These are phyloP conservation scores for Pilaira anomala DNA, from an alignment of 192 early-diverging fungal species.

Conservation along the genomic window DNA sequence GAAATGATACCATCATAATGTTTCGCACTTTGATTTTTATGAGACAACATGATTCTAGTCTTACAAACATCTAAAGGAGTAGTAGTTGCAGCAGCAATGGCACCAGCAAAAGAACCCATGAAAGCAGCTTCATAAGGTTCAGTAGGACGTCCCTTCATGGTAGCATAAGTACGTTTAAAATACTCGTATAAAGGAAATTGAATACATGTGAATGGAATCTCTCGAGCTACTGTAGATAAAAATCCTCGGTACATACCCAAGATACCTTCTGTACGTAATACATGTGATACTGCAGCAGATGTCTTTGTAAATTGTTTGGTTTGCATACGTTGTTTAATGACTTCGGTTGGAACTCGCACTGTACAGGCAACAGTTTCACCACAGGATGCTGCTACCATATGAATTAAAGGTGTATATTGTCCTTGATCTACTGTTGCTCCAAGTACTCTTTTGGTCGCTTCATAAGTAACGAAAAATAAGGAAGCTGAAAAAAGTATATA, in stretches of 20 bases:
- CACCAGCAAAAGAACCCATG: conserved; percentile 87
- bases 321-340: conserved; percentile 96
- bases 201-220: conserved; percentile 96
- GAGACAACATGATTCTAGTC: conserved; percentile 94
- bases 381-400: conserved; percentile 86
- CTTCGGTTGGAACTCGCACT: conserved; percentile 92
- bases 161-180: conserved; percentile 64
- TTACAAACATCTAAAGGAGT: conserved; percentile 97
- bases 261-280: conserved; percentile 67
- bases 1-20: conserved; percentile 66
- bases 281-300: conserved; percentile 59
- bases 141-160: conserved; percentile 43
- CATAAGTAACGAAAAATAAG: conserved; percentile 93
- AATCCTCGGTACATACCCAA: conserved; percentile 92
- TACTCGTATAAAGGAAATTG: conserved; percentile 96
- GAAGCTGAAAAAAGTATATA: conserved; percentile 48
- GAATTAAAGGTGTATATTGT: conserved; percentile 62
- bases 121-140: conserved; percentile 82
- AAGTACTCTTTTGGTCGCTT: conserved; percentile 65
- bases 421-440: conserved; percentile 32
- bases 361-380: conserved; percentile 93
- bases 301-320: conserved; percentile 70
- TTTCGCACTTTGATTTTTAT: conserved; percentile 49
- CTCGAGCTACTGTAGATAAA: conserved; percentile 86
- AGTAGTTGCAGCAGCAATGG: conserved; percentile 82